Evolutionary conservation across 2,329 filamentous ascomycete species (phyloP), one percentile per base, ranked within the genome.

Genomic region (Phoma sp.): DNA sequence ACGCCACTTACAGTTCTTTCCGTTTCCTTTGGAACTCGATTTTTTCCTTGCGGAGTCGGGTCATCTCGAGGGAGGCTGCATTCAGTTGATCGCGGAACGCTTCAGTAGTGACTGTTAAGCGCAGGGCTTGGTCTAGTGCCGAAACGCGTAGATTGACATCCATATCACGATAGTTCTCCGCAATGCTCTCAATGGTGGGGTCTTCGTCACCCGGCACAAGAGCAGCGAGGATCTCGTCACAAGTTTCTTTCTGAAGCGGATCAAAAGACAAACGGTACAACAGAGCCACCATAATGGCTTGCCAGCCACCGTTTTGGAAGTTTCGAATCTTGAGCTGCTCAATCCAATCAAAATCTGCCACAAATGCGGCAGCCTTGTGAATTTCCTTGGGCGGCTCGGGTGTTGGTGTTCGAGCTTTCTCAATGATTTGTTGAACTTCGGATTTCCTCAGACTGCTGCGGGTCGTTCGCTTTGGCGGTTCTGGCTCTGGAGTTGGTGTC

Each of bases 61-160:
- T 99, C 93, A 98, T 97, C 48, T 91, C 90, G 69, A 93, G 90
- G 60, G 89, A 91, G 76, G 93, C 96, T 59, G 93, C 89, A 63
- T 96, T 91, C 81, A 99, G 89, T 71, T 96, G 96, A 13, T 86
- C 88, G 47, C 93, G 88, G 62, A 98, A 85, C 2, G 89, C 87
- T 71, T 91, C 93, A 0, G 95, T 97, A 67, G 92, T 89, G 51
- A 93, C 83, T 2, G 90, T 93, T 57, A 98, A 80, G 80, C 93
- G 87, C 72, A 91, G 91, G 51, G 97, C 85, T 32, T 96, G 89
- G 70, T 97, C 89, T 40, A 99, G 81, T 22, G 88, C 89, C 60
- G 87, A 84, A 35, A 93, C 85, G 11, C 93, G 89, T 47, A 89
- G 79, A 70, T 98, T 97, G 63, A 97, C 82, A 70, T 97, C 88